Percentiles rank a stretch among this genome's conserved stretches.
Conservation (phyloP, 23 red algal species). For the Gracilaria gracilis region DNA sequence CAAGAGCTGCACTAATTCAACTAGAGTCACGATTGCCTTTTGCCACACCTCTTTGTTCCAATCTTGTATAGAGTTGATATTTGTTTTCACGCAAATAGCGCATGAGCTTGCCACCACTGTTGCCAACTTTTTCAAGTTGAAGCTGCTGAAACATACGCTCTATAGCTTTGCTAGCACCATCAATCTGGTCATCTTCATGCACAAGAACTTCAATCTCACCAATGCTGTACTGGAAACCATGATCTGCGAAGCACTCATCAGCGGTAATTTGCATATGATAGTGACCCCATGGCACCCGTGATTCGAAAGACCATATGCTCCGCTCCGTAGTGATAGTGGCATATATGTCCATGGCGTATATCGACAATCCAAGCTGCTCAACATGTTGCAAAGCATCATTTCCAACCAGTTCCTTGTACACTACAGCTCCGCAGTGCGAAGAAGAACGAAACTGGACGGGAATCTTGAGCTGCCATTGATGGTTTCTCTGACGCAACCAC, state of each 20-base stretch:
- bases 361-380: neutral
- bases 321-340: conserved; percentile 21
- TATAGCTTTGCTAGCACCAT: conserved; percentile 12
- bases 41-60: neutral
- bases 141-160: conserved; percentile 14
- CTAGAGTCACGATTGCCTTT: no score
- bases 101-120: conserved; percentile 55
- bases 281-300: neutral
- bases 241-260: conserved; percentile 26
- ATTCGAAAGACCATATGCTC: neutral
- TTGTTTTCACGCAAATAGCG: conserved; percentile 43
- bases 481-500: conserved; percentile 38
- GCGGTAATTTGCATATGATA: conserved; percentile 22
- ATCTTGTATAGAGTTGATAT: neutral
- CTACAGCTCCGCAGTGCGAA: neutral
- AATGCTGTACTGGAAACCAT: conserved; percentile 55
- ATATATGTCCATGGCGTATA: neutral
- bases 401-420: conserved; percentile 46
- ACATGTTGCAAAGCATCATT: neutral
- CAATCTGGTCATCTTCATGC: neutral
- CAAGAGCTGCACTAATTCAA: no score
- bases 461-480: conserved; percentile 46
- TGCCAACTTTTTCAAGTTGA: neutral
- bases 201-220: conserved; percentile 63
- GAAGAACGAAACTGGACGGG: neutral